Evolutionary conservation across 2,329 filamentous ascomycete genomes (phyloP), one percentile per base, ranked within the genome.

Genomic region (Fusarium sp.): DNA sequence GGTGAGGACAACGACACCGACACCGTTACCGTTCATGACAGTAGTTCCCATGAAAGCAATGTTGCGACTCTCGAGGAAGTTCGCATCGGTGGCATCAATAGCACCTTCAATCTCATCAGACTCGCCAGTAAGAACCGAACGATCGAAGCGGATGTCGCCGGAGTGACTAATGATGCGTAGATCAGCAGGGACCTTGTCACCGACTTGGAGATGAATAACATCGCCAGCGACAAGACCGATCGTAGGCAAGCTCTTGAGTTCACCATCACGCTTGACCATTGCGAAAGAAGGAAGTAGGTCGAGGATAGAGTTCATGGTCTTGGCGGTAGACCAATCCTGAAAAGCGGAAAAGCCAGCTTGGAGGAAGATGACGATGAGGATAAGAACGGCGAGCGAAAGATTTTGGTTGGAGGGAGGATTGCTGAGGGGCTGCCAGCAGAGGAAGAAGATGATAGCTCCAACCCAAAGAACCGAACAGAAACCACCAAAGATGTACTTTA

Each of bases 121-220:
- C 69, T 83, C 82, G 27, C 82, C 82, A 1, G 82, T 83, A 25
- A 83, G 75, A 23, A 82, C 76, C 2, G 80, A 76, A 3, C 81
- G 74, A 37, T 83, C 82, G 57, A 83, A 83, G 3, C 80, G 79
- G 42, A 82, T 76, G 27, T 83, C 82, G 0, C 80, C 81, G 10
- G 82, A 83, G 59, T 80, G 79, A 9, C 71, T 75, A 4, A 83
- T 61, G 32, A 83, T 75, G n/a, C 83, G 80, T 28, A 85, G 63
- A 68, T 86, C 84, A 7, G 83, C 84, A 0, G 84, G 83, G 7
- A 86, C 82, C 10, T 83, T 84, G 72, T 85, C 81, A 7, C 83
- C 84, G 3, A 83, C 81, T 54, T 80, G 78, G 13, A 86, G 73
- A 12, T 83, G 78, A 9, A 85, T 79, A 23, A 86, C 73, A 59